Percentiles rank a stretch among this genome's conserved stretches.
Evolutionary conservation across 257 asterid species (phyloP).

Genomic region (Verbena officinalis): DNA sequence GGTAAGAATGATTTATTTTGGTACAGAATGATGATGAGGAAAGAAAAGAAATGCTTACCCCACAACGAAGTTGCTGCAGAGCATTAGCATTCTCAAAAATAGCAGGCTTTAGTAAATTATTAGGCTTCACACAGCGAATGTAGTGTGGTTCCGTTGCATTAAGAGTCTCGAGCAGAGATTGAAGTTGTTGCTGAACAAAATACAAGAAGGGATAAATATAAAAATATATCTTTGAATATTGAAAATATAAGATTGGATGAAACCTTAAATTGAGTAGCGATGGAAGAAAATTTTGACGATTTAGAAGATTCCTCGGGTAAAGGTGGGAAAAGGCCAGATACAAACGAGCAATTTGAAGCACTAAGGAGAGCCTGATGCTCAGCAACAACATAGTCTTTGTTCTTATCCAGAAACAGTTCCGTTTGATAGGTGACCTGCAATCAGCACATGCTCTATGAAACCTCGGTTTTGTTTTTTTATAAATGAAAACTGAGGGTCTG

Average conservation of each 20-base stretch:
- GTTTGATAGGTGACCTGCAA: constrained; percentile 93
- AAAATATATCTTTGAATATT: constrained; percentile 18
- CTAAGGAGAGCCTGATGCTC: constrained; percentile 90
- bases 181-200: constrained; percentile 75
- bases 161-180: constrained; percentile 86
- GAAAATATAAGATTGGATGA: constrained; percentile 21
- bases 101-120: constrained; percentile 78
- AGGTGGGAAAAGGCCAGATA: constrained; percentile 76
- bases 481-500: too few relatives aligned
- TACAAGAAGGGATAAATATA: constrained; percentile 25
- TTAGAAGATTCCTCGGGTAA: constrained; percentile 83
- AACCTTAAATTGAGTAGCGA: constrained; percentile 90
- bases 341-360: constrained; percentile 76
- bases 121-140: constrained; percentile 87
- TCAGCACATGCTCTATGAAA: constrained; percentile 33
- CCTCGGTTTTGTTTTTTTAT: too few relatives aligned
- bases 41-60: constrained; percentile 50
- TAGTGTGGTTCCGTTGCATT: constrained; percentile 88
- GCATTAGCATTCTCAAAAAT: constrained; percentile 83
- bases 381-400: constrained; percentile 83
- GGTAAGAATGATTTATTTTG: background rate
- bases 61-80: constrained; percentile 91
- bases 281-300: constrained; percentile 85
- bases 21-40: background rate
- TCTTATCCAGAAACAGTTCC: constrained; percentile 80